Percentiles rank a stretch among this genome's conserved stretches.
phyloP scores from a whole-genome alignment of 352 stramenopile genomes.

The Globisporangium heterothallicum region DNA sequence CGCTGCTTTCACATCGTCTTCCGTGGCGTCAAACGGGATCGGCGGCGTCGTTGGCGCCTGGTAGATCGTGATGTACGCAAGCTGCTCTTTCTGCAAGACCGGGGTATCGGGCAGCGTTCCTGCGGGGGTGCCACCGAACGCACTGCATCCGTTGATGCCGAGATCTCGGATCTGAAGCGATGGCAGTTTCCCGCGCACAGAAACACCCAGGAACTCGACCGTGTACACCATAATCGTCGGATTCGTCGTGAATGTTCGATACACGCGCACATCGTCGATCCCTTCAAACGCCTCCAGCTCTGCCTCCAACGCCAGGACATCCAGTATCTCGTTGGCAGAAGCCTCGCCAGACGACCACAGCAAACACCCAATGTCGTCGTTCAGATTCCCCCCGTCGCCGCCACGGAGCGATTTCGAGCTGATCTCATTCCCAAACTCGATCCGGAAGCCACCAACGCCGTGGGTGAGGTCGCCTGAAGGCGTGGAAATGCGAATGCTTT shows the following conservation, averaged over 20 bases:
- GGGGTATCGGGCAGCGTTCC: slow-evolving; percentile 2
- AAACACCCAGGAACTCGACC: slow-evolving; percentile 88
- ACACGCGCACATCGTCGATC: slow-evolving; percentile 76
- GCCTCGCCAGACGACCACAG: slow-evolving; percentile 63
- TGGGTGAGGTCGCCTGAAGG: slow-evolving; percentile 26
- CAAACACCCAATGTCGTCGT: slow-evolving; percentile 73
- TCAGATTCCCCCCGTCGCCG: slow-evolving; percentile 68
- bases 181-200: slow-evolving; percentile 88
- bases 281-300: slow-evolving; percentile 58
- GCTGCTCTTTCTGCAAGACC: slow-evolving; percentile 38
- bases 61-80: slow-evolving; percentile 82
- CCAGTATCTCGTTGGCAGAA: slow-evolving; percentile 27
- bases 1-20: slow-evolving; percentile 89
- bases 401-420: slow-evolving; percentile 77
- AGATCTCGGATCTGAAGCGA: slow-evolving; percentile 84
- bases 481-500: slow-evolving; percentile 50
- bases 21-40: slow-evolving; percentile 88
- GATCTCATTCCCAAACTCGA: slow-evolving; percentile 88
- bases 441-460: slow-evolving; percentile 80
- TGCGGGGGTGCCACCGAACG: slow-evolving; percentile 34
- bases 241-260: slow-evolving; percentile 33
- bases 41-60: slow-evolving; percentile 83
- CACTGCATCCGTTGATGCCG: slow-evolving; percentile 90
- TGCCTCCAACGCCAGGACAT: slow-evolving; percentile 48
- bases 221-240: slow-evolving; percentile 80